These are phyloP conservation scores for Yamadazyma aaseri DNA, from an alignment of 1,139 yeast species.

Conservation along the genomic window DNA sequence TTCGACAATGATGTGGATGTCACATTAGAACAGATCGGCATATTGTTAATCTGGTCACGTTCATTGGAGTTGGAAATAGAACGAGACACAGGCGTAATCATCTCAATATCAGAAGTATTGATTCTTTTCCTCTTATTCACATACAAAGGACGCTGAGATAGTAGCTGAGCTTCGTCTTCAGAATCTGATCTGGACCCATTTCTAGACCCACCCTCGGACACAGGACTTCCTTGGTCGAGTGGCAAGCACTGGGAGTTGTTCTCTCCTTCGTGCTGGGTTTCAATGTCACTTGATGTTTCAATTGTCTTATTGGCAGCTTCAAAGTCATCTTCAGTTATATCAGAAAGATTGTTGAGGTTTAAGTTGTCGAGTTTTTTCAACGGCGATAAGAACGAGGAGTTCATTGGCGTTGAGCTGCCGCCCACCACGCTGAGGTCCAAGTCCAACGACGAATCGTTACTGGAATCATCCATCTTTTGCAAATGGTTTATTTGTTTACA, in stretches of 20 bases:
- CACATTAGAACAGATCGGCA: constrained; percentile 16
- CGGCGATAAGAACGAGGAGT: constrained; percentile 37
- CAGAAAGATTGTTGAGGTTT: constrained; percentile 22
- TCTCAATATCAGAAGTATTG: constrained; percentile 20
- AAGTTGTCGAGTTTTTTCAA: constrained; percentile 31
- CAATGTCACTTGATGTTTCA: constrained; percentile 3
- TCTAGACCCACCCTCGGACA: constrained; percentile 1
- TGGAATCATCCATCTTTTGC: constrained; percentile 9
- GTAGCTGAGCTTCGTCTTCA: constrained; percentile 4
- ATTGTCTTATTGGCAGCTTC: constrained; percentile 20
- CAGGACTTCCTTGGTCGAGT: constrained; percentile 7
- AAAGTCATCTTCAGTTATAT: constrained; percentile 13
- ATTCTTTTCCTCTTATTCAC: constrained; percentile 15
- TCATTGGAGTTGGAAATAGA: constrained; percentile 4
- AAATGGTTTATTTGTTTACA: constrained; percentile 10
- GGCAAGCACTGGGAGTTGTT: not conserved
- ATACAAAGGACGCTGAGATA: constrained; percentile 9
- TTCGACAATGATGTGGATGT: constrained; percentile 15
- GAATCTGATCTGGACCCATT: constrained; percentile 1
- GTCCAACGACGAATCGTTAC: constrained; percentile 14
- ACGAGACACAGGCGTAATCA: constrained; percentile 19
- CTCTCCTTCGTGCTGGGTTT: no score
- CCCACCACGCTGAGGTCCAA: constrained; percentile 13
- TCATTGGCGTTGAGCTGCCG: constrained; percentile 18
- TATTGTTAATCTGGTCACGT: no score